Evolutionary conservation across 1,139 yeast genomes (phyloP).

Genomic region (Magnusiomyces ingens): DNA sequence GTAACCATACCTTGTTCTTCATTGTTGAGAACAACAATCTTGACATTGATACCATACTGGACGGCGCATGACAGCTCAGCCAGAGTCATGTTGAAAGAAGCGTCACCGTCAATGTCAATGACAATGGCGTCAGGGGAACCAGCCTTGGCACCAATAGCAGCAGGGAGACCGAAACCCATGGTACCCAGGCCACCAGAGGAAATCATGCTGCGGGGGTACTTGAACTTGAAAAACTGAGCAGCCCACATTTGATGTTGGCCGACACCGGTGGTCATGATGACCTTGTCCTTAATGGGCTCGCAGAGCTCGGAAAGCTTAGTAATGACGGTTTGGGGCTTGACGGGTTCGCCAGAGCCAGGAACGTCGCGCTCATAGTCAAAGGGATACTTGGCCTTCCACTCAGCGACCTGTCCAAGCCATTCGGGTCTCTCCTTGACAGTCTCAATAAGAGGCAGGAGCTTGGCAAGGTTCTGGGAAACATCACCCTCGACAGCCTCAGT

Average conservation of each 20-base stretch:
- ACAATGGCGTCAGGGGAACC: constrained; percentile 93
- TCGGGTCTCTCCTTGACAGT: constrained; percentile 59
- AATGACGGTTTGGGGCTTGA: constrained; percentile 91
- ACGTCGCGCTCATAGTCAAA: constrained; percentile 56
- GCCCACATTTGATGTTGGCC: constrained; percentile 99
- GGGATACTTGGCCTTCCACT: constrained; percentile 86
- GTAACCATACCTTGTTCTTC: constrained; percentile 99
- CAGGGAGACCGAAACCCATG: constrained; percentile 96
- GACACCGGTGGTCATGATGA: constrained; percentile 92
- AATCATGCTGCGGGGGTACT: constrained; percentile 81
- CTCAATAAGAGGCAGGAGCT: constrained; percentile 63
- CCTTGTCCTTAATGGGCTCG: constrained; percentile 54
- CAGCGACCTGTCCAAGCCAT: constrained; percentile 68
- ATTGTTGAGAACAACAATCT: constrained; percentile 81
- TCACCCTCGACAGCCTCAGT: constrained; percentile 97
- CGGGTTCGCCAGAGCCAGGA: constrained; percentile 61
- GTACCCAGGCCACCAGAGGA: constrained; percentile 99
- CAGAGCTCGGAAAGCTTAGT: constrained; percentile 71
- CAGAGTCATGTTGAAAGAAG: constrained; percentile 94
- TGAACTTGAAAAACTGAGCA: constrained; percentile 95
- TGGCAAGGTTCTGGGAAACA: constrained; percentile 67
- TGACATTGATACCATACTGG: constrained; percentile 86
- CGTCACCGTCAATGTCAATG: constrained; percentile 97
- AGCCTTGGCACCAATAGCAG: constrained; percentile 97
- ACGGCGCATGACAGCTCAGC: constrained; percentile 91